These are phyloP conservation scores for Botryotinia globosa DNA, from an alignment of 2,329 filamentous ascomycete species.

Conservation along the genomic window DNA sequence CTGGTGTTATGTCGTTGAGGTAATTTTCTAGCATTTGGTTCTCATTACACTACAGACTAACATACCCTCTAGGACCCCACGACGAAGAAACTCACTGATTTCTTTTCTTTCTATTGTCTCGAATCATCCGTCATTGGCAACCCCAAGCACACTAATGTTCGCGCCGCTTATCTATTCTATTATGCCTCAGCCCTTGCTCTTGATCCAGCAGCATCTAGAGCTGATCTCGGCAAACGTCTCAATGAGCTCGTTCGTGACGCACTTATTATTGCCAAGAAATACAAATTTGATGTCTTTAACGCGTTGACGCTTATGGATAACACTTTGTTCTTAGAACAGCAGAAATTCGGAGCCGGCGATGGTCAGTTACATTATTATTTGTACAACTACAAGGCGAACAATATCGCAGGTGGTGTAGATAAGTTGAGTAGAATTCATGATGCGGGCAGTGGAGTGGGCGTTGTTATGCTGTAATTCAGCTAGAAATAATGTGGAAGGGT, in stretches of 20 bases:
- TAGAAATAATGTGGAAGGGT: neutral
- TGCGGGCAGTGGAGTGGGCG: constrained; percentile 79
- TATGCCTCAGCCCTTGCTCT: constrained; percentile 85
- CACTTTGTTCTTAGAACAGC: constrained; percentile 84
- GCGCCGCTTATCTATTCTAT: constrained; percentile 95
- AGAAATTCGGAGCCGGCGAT: constrained; percentile 93
- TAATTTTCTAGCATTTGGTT: constrained; percentile 37
- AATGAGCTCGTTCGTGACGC: constrained; percentile 80
- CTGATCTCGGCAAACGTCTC: constrained; percentile 71
- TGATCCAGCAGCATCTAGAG: constrained; percentile 49
- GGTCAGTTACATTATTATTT: constrained; percentile 96
- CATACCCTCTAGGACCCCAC: constrained; percentile 47
- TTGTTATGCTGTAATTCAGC: constrained; percentile 69
- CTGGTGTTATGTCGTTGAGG: constrained; percentile 90
- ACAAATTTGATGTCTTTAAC: constrained; percentile 94
- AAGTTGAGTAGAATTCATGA: constrained; percentile 74
- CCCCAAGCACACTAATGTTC: constrained; percentile 72
- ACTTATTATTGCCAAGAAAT: constrained; percentile 79
- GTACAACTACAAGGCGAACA: constrained; percentile 90
- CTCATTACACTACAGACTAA: neutral
- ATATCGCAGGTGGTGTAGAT: constrained; percentile 83
- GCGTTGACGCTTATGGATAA: constrained; percentile 93
- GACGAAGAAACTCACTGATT: constrained; percentile 85
- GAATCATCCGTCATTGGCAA: constrained; percentile 89
- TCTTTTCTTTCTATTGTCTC: constrained; percentile 94